Conservation (phyloP, 140 eudicot species). For the Erigeron philadelphicus region DNA sequence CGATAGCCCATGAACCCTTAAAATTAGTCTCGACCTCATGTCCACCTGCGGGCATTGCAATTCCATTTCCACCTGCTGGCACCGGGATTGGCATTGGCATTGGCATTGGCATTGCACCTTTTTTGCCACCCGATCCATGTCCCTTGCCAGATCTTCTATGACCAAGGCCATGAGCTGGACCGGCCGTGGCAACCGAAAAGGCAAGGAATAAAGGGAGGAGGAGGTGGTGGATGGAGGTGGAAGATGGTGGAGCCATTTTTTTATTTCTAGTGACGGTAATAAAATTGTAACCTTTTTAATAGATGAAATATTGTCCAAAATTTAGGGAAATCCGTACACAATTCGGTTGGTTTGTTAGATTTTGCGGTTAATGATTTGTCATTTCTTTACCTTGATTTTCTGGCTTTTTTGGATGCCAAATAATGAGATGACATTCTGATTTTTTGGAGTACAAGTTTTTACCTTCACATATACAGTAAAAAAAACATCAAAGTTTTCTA, state of each 20-base stretch:
- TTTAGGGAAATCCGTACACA: constrained; percentile 35
- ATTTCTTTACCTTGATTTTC: neutral
- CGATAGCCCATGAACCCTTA: constrained; percentile 52
- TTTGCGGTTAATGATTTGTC: constrained; percentile 16
- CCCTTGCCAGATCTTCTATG: constrained; percentile 18
- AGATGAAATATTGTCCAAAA: constrained; percentile 29
- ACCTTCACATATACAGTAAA: too few species aligned
- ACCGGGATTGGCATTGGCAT: neutral
- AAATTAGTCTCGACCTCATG: constrained; percentile 26
- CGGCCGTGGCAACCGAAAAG: neutral
- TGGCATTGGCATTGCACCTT: neutral
- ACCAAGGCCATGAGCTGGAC: neutral
- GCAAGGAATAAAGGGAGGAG: constrained; percentile 25
- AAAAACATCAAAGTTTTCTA: too few species aligned
- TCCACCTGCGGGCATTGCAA: neutral
- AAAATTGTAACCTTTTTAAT: constrained; percentile 27
- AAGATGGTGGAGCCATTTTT: constrained; percentile 28
- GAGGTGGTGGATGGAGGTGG: constrained; percentile 28
- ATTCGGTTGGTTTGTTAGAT: constrained; percentile 26
- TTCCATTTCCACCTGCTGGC: neutral
- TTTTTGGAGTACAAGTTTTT: neutral
- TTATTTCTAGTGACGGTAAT: constrained; percentile 14
- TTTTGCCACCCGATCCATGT: neutral
- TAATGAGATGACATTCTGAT: neutral
- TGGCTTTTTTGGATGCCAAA: neutral